Conservation (phyloP, 352 stramenopile species). For the Globisporangium barbulae region DNA sequence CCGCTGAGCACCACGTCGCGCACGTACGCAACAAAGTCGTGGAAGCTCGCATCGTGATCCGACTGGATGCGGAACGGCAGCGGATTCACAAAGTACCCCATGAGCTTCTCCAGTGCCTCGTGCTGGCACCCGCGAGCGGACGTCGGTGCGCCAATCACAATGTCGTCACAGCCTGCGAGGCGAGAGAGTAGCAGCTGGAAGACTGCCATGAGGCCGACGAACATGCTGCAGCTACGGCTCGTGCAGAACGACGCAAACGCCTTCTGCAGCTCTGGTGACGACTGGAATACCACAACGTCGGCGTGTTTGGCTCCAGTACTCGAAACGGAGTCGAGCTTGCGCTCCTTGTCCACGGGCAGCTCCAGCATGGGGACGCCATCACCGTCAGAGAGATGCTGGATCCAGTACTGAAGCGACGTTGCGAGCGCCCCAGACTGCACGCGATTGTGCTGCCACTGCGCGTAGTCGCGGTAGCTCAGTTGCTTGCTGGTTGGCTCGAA, state of each 20-base stretch:
- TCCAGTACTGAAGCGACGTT: constrained; percentile 45
- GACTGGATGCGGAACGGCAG: constrained; percentile 40
- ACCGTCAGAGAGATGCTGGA: constrained; percentile 24
- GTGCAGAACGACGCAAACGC: constrained; percentile 31
- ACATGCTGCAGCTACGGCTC: constrained; percentile 35
- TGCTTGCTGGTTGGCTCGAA: not conserved
- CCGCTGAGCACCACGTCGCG: constrained; percentile 37
- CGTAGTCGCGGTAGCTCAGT: constrained; percentile 48
- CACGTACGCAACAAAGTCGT: constrained; percentile 30
- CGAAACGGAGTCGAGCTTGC: not conserved
- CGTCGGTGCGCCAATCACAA: constrained; percentile 42
- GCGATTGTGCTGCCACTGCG: constrained; percentile 35
- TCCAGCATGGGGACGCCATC: constrained; percentile 24
- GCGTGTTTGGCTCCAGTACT: constrained; percentile 9
- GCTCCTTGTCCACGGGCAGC: constrained; percentile 39
- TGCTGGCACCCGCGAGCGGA: constrained; percentile 25
- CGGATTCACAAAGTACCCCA: constrained; percentile 65
- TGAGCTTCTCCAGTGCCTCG: constrained; percentile 27
- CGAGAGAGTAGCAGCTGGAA: constrained; percentile 48
- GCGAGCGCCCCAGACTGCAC: constrained; percentile 34
- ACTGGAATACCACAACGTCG: constrained; percentile 35
- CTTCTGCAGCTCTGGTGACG: constrained; percentile 22
- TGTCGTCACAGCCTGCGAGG: constrained; percentile 33
- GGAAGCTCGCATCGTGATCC: constrained; percentile 23
- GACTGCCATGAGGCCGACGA: constrained; percentile 42